A percentile compares a stretch with the other conserved stretches of the same genome.
phyloP scores from a whole-genome alignment of 2,329 filamentous ascomycete species.

The Microdochium nivale region DNA sequence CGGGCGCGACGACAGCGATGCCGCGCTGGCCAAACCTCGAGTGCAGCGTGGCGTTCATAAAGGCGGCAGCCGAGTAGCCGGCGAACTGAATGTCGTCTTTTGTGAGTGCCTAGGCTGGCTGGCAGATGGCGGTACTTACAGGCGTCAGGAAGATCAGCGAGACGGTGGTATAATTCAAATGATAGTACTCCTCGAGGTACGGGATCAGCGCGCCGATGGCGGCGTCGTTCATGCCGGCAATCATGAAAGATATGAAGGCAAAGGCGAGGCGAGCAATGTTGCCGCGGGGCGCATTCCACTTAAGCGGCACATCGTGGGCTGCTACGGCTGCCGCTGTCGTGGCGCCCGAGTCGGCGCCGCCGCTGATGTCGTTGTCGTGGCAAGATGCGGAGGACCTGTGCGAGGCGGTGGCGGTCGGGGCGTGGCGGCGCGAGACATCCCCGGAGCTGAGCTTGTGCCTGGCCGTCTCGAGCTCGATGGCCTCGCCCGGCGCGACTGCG shows the following conservation, averaged over 20 bases:
- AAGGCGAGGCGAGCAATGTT: neutral
- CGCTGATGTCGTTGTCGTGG: neutral
- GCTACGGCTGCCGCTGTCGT: neutral
- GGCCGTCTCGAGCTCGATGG: neutral
- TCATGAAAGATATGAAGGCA: constrained; percentile 2
- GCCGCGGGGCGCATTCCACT: neutral
- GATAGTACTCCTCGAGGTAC: constrained; percentile 54
- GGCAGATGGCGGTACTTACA: no score
- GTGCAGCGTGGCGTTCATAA: constrained; percentile 58
- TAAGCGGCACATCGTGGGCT: neutral
- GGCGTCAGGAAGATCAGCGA: constrained; percentile 61
- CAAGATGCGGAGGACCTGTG: neutral
- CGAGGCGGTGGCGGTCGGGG: neutral
- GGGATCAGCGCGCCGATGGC: constrained; percentile 3
- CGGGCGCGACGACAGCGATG: constrained; percentile 56
- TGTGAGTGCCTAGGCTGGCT: no score
- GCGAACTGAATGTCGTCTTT: constrained; percentile 31
- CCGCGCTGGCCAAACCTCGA: constrained; percentile 60
- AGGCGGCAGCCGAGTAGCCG: constrained; percentile 55
- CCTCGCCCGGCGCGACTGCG: neutral
- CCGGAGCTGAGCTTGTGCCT: neutral
- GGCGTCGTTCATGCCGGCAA: constrained; percentile 7
- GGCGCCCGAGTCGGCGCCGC: neutral
- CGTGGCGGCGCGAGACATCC: neutral
- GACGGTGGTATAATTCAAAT: constrained; percentile 51